A percentile compares a stretch with the other conserved stretches of the same genome.
Conservation (phyloP, 306 rosid genomes). For the Arachis stenosperma region DNA sequence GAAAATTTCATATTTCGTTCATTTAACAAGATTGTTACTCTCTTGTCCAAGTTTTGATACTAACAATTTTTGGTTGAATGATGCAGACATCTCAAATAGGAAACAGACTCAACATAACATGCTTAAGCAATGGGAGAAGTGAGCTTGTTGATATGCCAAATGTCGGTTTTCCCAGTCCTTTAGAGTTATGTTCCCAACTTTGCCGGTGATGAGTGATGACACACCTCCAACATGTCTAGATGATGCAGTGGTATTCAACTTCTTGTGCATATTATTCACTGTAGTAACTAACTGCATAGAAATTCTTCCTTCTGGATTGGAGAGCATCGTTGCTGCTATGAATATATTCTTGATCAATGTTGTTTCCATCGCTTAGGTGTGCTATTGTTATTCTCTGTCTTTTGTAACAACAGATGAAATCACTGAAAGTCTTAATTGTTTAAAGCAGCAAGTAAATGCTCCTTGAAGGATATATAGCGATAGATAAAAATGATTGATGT, state of each 20-base stretch:
- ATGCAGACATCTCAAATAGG: conserved; percentile 55
- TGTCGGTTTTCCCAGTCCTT: conserved; percentile 39
- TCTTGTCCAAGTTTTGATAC: conserved; percentile 19
- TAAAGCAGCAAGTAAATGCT: conserved; percentile 24
- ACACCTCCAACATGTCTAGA: conserved; percentile 27
- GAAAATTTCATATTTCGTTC: background rate
- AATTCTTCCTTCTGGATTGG: conserved; percentile 24
- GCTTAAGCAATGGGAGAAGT: conserved; percentile 64
- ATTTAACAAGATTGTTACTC: background rate
- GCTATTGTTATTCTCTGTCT: conserved; percentile 32
- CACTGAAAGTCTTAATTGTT: conserved; percentile 29
- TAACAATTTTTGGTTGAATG: conserved; percentile 28
- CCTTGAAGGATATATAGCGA: conserved; percentile 34
- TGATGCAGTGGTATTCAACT: conserved; percentile 22
- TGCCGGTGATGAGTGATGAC: conserved; percentile 48
- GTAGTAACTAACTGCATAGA: conserved; percentile 29
- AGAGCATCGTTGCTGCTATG: conserved; percentile 14
- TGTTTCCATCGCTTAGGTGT: conserved; percentile 20
- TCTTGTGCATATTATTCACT: conserved; percentile 36
- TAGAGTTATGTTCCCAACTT: conserved; percentile 56
- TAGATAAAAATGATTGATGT: background rate
- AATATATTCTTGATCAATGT: conserved; percentile 12
- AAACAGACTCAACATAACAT: conserved; percentile 68
- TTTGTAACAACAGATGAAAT: conserved; percentile 21
- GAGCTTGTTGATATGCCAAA: conserved; percentile 37